A percentile compares a stretch with the other conserved stretches of the same genome.
phyloP scores from a whole-genome alignment of 169 alveolate genomes.

The Plasmodium blacklocki region DNA sequence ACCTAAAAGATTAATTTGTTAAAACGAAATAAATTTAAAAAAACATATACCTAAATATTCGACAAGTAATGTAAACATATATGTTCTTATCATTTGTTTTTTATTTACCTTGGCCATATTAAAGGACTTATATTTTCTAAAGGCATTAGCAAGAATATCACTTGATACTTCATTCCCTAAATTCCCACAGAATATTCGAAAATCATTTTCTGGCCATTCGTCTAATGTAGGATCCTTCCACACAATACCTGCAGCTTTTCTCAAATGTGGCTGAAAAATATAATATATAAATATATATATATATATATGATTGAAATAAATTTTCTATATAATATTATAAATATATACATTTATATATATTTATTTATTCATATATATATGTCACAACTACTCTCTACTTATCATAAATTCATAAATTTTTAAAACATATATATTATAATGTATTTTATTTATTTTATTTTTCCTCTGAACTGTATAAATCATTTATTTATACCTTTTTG shows the following conservation, averaged over 20 bases:
- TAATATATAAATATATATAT: conserved; percentile 1
- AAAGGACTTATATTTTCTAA: conserved; percentile 95
- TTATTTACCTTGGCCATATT: conserved; percentile 86
- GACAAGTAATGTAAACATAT: background rate
- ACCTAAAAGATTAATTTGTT: conserved; percentile 82
- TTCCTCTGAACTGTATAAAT: background rate
- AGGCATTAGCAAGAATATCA: conserved; percentile 96
- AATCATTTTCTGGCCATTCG: conserved; percentile 98
- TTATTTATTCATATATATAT: background rate
- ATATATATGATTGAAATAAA: background rate
- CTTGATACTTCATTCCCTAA: conserved; percentile 98
- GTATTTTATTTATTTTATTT: background rate
- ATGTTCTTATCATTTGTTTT: conserved; percentile 12
- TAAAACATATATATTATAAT: background rate
- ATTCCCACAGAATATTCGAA: conserved; percentile 97
- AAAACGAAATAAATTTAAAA: background rate
- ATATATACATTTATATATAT: background rate
- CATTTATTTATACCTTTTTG: conserved; percentile 9
- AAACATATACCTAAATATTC: background rate
- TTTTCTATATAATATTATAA: background rate
- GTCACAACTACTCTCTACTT: background rate
- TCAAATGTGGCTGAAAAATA: conserved; percentile 79
- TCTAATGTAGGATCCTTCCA: conserved; percentile 98
- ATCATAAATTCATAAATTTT: background rate
- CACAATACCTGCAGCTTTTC: conserved; percentile 97